These are phyloP conservation scores for Ulmus americana DNA, from an alignment of 331 rosid species.

Conservation along the genomic window DNA sequence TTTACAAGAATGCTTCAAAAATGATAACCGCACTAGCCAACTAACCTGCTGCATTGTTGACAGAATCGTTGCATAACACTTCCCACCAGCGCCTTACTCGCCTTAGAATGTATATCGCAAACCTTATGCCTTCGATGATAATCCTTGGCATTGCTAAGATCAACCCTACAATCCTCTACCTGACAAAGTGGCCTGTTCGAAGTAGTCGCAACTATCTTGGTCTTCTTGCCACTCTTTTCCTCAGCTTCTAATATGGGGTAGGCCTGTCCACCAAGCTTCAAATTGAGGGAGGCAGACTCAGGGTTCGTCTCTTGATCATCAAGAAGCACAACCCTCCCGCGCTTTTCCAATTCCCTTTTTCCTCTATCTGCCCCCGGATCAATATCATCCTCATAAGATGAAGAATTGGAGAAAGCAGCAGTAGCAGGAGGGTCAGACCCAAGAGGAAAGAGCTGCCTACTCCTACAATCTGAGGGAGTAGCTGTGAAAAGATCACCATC, in stretches of 20 bases:
- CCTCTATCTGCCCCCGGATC: conserved; percentile 37
- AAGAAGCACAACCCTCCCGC: conserved; percentile 43
- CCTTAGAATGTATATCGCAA: conserved; percentile 79
- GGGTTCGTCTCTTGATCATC: conserved; percentile 41
- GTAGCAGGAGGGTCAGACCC: conserved; percentile 39
- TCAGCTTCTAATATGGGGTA: conserved; percentile 58
- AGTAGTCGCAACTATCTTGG: conserved; percentile 44
- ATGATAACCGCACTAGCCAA: conserved; percentile 1
- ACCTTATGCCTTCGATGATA: conserved; percentile 89
- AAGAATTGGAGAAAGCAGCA: conserved; percentile 41
- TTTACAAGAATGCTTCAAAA: background rate
- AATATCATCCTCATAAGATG: conserved; percentile 43
- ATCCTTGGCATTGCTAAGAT: conserved; percentile 64
- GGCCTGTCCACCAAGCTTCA: conserved; percentile 59
- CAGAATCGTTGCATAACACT: conserved; percentile 81
- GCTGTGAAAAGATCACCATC: conserved; percentile 84
- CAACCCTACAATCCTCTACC: conserved; percentile 73
- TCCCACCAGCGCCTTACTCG: conserved; percentile 60
- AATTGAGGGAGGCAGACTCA: conserved; percentile 49
- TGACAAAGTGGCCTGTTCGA: conserved; percentile 70
- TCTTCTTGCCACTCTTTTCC: conserved; percentile 57
- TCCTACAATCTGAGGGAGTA: conserved; percentile 39
- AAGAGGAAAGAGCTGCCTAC: conserved; percentile 42
- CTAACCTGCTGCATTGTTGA: conserved; percentile 93
- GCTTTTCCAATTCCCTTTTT: conserved; percentile 64